A percentile compares a stretch with the other conserved stretches of the same genome.
These are phyloP conservation scores for Neurospora sublineolata DNA, from an alignment of 495 filamentous ascomycete species.

Conservation along the genomic window DNA sequence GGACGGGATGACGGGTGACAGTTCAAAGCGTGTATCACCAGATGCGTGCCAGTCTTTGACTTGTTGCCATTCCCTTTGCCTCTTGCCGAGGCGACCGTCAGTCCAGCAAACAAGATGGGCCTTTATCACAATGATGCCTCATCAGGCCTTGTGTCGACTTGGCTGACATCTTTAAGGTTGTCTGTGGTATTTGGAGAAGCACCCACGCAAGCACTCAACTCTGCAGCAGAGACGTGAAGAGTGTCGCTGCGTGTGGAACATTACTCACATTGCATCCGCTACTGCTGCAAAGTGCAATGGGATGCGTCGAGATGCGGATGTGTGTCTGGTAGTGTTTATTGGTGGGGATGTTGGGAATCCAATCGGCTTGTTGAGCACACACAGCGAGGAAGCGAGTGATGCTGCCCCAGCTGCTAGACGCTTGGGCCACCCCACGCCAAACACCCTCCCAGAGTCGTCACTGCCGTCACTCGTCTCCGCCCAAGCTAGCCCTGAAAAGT, in stretches of 20 bases:
- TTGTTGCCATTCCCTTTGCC: not conserved
- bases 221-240: not conserved
- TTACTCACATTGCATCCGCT: not conserved
- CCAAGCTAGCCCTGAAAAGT: not conserved
- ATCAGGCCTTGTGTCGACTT: slow-evolving; percentile 9
- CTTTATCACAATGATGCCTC: not conserved
- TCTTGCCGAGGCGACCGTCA: not conserved
- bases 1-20: not conserved
- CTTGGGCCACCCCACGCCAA: not conserved
- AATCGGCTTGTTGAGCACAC: slow-evolving; percentile 1
- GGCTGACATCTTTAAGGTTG: too few relatives aligned
- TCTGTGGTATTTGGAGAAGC: too few relatives aligned
- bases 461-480: slow-evolving; percentile 2
- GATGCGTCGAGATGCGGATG: not conserved
- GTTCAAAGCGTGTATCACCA: not conserved
- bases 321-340: not conserved
- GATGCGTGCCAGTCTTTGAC: not conserved
- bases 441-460: not conserved
- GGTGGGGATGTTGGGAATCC: slow-evolving; percentile 6
- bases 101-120: not conserved
- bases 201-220: not conserved
- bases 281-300: not conserved
- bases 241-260: not conserved
- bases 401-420: not conserved
- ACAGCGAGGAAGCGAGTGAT: not conserved